Base-by-base conservation (phyloP, 257 asterid genomes). In the Schizonepeta tenuifolia region DNA sequence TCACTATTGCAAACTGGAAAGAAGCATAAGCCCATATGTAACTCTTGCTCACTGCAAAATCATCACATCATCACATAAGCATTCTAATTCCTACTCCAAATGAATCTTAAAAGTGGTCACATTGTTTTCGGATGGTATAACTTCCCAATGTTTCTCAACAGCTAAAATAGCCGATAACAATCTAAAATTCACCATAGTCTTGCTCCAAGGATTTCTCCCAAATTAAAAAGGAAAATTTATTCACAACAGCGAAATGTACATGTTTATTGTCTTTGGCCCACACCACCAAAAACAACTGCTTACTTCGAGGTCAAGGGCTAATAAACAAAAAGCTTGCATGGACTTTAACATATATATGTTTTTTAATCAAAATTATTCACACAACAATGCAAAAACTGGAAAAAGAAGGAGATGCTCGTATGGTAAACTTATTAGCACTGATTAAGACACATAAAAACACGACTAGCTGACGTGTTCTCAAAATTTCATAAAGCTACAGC, bases 11-110 rank as follows among this genome's bases (percentile, higher is more conserved):
- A 72, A 94, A 94, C 90, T 94, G 99, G 86, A 91, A 94, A 20
- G 96, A 91, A 67, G 99, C 93, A 71, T 94, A 94, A 55, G 97
- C 97, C 99, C 99, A 94, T 78, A 94, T 89, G 92, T 83, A 94
- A 72, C 89, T 80, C 90, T 83, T 94, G 89, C 96, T 86, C 81
- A 91, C 99, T 94, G 96, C 83, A 67, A 77, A 77, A 84, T 35
- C 50, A 71, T 75, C 61, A 74, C 31, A 57, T 57, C 56, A 50
- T 17, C 21, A 17, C 56, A 74, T 2, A 31, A 73, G n/a, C 22
- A 46, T 58, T 64, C 14, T 22, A 22, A 24, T 67, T 67, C 9
- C 50, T 12, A 21, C 6, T 77, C 40, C 0, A 0, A 17, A 69
- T 65, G 57, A 41, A 61, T 73, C 38, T 44, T 56, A 68, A n/a